These are phyloP conservation scores for Brettanomyces custersianus DNA, from an alignment of 805 yeast species.

Conservation along the genomic window DNA sequence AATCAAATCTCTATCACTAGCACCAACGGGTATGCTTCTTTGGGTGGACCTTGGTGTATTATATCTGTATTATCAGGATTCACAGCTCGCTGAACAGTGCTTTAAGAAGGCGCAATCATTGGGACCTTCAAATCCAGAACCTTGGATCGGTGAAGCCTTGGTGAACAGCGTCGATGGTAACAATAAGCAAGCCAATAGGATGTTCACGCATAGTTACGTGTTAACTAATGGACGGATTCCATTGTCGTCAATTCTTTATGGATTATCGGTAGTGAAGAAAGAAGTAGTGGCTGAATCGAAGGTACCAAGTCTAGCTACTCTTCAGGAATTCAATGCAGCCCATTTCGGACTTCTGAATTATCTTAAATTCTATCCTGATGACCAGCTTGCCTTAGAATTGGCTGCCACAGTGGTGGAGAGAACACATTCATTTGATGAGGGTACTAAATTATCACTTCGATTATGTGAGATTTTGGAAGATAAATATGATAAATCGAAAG, in stretches of 20 bases:
- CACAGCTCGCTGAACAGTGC: constrained; percentile 63
- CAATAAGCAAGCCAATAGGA: constrained; percentile 36
- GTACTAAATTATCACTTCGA: constrained; percentile 36
- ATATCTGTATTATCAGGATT: constrained; percentile 60
- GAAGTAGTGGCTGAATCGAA: constrained; percentile 31
- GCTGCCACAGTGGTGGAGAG: constrained; percentile 59
- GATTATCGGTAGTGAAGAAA: constrained; percentile 43
- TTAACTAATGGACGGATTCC: constrained; percentile 69
- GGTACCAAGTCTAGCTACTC: constrained; percentile 46
- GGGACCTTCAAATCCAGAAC: constrained; percentile 62
- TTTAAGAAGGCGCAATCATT: constrained; percentile 68
- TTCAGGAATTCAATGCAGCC: constrained; percentile 62
- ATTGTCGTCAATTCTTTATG: constrained; percentile 64
- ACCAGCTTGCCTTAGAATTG: constrained; percentile 46
- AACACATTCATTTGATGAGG: constrained; percentile 50
- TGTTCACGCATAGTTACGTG: constrained; percentile 71
- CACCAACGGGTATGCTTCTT: constrained; percentile 53
- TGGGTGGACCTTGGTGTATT: constrained; percentile 83
- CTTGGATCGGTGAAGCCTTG: constrained; percentile 88
- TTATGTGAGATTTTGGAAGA: constrained; percentile 34
- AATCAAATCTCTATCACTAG: constrained; percentile 67
- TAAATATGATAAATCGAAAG: constrained; percentile 10
- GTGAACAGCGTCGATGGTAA: constrained; percentile 44
- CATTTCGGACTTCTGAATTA: constrained; percentile 57
- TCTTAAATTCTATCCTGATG: constrained; percentile 52